These are phyloP conservation scores for Tolypocladium nubicola DNA, from an alignment of 2,329 filamentous ascomycete species.

Conservation along the genomic window DNA sequence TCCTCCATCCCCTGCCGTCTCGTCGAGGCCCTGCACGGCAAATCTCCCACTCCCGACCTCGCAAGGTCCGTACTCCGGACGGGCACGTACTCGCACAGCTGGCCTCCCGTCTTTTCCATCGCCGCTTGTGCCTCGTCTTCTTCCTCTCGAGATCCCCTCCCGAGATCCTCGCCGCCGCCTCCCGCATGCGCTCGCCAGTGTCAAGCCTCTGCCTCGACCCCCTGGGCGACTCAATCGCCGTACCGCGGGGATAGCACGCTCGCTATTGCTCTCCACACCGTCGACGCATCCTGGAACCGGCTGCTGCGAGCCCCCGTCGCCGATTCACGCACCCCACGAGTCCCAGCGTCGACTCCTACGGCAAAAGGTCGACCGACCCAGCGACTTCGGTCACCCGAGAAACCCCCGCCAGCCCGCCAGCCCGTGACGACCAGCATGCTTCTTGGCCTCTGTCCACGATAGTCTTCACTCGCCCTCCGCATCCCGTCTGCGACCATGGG, in stretches of 20 bases:
- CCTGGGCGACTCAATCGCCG: neutral
- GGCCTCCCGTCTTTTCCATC: neutral
- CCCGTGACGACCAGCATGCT: conserved; percentile 13
- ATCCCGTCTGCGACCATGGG: conserved; percentile 61
- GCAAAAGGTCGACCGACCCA: neutral
- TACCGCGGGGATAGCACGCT: neutral
- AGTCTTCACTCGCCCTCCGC: conserved; percentile 12
- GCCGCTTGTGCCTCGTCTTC: neutral
- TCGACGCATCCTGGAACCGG: neutral
- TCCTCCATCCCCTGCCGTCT: neutral
- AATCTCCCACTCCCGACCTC: neutral
- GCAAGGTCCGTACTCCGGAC: neutral
- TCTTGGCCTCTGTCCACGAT: conserved; percentile 10
- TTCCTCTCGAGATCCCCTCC: no score
- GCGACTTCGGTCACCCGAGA: neutral
- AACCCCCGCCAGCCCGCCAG: neutral
- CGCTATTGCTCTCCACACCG: neutral
- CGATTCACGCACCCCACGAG: neutral
- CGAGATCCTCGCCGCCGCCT: neutral
- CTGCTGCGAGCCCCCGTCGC: neutral
- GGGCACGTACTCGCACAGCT: neutral
- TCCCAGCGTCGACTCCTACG: neutral
- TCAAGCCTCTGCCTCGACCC: neutral
- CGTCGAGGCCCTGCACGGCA: neutral
- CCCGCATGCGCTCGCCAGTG: neutral